Evolutionary conservation across 352 stramenopile genomes (phyloP).

Genomic region (Albugo laibachii): DNA sequence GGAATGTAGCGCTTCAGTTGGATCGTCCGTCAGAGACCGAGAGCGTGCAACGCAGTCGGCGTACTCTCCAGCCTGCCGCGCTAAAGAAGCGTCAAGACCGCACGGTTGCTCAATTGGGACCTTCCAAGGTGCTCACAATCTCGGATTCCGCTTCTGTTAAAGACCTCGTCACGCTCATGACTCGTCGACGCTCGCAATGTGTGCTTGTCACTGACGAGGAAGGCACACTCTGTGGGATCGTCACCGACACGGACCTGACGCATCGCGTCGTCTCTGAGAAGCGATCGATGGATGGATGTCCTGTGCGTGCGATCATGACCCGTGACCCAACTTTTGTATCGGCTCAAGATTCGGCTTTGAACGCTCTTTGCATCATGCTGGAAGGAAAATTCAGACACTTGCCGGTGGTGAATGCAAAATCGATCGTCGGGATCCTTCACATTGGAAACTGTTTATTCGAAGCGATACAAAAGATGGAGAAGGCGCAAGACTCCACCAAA

Average conservation of each 20-base stretch:
- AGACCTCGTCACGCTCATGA: slow-evolving; percentile 75
- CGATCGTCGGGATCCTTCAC: slow-evolving; percentile 91
- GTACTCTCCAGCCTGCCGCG: slow-evolving; percentile 19
- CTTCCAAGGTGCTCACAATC: slow-evolving; percentile 81
- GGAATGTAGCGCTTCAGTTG: slow-evolving; percentile 66
- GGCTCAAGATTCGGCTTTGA: slow-evolving; percentile 62
- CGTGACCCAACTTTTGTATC: slow-evolving; percentile 67
- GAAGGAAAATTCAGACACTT: slow-evolving; percentile 78
- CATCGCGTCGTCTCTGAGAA: slow-evolving; percentile 68
- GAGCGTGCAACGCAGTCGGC: not conserved
- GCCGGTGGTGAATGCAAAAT: slow-evolving; percentile 52
- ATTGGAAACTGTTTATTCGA: slow-evolving; percentile 98
- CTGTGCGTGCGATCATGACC: slow-evolving; percentile 68
- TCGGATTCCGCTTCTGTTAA: slow-evolving; percentile 57
- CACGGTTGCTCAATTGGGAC: slow-evolving; percentile 59
- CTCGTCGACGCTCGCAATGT: slow-evolving; percentile 79
- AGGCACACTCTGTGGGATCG: slow-evolving; percentile 85
- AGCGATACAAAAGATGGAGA: slow-evolving; percentile 94
- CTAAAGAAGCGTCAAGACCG: slow-evolving; percentile 43
- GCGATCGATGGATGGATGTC: slow-evolving; percentile 36
- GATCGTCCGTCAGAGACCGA: slow-evolving; percentile 16
- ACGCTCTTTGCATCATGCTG: slow-evolving; percentile 70
- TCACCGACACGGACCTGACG: slow-evolving; percentile 86
- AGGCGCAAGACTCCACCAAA: slow-evolving; percentile 5
- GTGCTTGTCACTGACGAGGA: slow-evolving; percentile 82